A percentile compares a stretch with the other conserved stretches of the same genome.
These are phyloP conservation scores for Edaphochlamys debaryana DNA, from an alignment of 139 green algal species.

Conservation along the genomic window DNA sequence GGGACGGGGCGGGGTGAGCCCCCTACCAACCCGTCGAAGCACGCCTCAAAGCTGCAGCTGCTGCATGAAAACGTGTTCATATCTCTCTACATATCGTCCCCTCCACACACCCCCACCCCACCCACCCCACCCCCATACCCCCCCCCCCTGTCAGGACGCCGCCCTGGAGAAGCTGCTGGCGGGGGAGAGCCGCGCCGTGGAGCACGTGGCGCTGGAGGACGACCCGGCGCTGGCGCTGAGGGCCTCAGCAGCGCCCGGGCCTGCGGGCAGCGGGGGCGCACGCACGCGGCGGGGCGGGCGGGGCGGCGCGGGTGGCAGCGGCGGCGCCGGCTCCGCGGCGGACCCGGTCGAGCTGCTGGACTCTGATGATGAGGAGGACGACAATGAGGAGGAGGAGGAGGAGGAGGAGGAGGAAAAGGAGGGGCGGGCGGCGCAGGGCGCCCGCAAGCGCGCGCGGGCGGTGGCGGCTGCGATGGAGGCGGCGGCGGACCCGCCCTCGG, in stretches of 20 bases:
- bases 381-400: not conserved
- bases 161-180: slow-evolving; percentile 77
- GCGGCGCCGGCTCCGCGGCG: no score
- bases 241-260: no score
- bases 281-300: not conserved
- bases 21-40: no score
- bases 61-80: no score
- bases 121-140: no score
- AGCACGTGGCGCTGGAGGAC: slow-evolving; percentile 82
- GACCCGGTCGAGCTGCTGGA: no score
- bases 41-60: no score
- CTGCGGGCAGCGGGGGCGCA: not conserved
- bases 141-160: slow-evolving; percentile 61
- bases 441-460: slow-evolving; percentile 24
- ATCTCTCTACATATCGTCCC: no score
- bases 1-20: not conserved
- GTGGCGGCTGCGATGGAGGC: slow-evolving; percentile 16
- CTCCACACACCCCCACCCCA: no score
- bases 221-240: slow-evolving; percentile 41
- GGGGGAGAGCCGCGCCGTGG: slow-evolving; percentile 78
- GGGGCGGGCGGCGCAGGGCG: not conserved
- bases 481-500: no score
- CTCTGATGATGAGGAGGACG: not conserved
- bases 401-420: not conserved
- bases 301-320: not conserved